These are phyloP conservation scores for Lyophyllum semitale DNA, from an alignment of 768 basidiomycete species.

Conservation along the genomic window DNA sequence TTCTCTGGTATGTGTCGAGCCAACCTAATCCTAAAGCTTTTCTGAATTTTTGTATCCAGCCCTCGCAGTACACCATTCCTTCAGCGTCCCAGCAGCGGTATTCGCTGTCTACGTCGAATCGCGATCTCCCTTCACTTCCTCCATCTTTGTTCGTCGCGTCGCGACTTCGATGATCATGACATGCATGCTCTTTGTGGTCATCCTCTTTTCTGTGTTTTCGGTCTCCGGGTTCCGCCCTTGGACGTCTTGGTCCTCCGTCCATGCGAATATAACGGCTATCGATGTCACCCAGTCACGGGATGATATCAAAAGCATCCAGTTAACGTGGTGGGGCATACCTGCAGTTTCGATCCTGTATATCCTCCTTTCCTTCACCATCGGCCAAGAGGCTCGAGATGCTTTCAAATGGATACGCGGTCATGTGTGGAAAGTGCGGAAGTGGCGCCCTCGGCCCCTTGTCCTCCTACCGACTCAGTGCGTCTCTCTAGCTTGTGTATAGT, in stretches of 20 bases:
- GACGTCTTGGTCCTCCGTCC: constrained; percentile 49
- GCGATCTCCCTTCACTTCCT: constrained; percentile 41
- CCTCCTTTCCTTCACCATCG: constrained; percentile 33
- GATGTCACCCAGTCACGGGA: constrained; percentile 26
- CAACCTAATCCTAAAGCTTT: not conserved
- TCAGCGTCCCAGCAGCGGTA: constrained; percentile 19
- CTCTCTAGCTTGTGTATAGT: not conserved
- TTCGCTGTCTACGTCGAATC: constrained; percentile 40
- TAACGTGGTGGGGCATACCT: constrained; percentile 44
- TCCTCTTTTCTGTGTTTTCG: constrained; percentile 39
- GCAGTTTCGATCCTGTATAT: constrained; percentile 40
- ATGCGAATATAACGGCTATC: constrained; percentile 40
- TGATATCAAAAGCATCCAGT: constrained; percentile 27
- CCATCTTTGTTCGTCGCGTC: constrained; percentile 59
- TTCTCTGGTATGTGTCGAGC: constrained; percentile 39
- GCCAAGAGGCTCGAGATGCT: constrained; percentile 39
- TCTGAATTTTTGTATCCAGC: constrained; percentile 19
- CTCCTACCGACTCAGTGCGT: constrained; percentile 26
- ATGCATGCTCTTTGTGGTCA: constrained; percentile 38
- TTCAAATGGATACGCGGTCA: constrained; percentile 32
- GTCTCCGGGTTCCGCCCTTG: constrained; percentile 34
- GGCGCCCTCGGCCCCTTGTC: constrained; percentile 11
- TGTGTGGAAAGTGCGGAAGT: not conserved
- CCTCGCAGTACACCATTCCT: constrained; percentile 35
- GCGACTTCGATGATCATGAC: constrained; percentile 48